phyloP scores from a whole-genome alignment of 352 stramenopile genomes.

The Globisporangium cylindrosporum region DNA sequence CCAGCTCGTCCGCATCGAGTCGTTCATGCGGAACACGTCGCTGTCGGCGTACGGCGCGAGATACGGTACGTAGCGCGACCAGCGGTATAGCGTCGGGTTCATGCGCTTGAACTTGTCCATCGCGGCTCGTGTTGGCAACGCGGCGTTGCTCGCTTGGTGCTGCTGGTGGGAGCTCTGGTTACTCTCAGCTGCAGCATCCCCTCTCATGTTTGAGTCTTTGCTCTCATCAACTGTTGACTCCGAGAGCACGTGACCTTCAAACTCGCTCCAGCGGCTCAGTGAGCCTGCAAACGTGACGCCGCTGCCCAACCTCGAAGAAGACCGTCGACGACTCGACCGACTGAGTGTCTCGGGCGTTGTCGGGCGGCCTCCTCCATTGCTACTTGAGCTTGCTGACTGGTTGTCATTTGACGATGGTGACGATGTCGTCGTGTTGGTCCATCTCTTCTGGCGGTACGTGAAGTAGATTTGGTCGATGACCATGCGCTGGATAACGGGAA shows the following conservation, averaged over 20 bases:
- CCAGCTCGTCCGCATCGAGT: slow-evolving; percentile 38
- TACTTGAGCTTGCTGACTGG: not conserved
- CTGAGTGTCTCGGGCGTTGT: not conserved
- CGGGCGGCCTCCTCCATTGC: not conserved
- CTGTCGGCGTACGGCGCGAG: slow-evolving; percentile 44
- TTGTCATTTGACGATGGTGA: not conserved
- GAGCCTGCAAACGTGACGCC: slow-evolving; percentile 53
- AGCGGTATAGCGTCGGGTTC: slow-evolving; percentile 65
- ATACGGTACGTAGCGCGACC: slow-evolving; percentile 58
- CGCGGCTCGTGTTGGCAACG: slow-evolving; percentile 3
- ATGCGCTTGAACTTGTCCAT: slow-evolving; percentile 45
- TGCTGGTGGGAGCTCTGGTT: slow-evolving; percentile 26
- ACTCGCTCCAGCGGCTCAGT: slow-evolving; percentile 57
- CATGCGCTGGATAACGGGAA: slow-evolving; percentile 46
- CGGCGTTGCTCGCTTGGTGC: slow-evolving; percentile 4
- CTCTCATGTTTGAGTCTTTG: slow-evolving; percentile 8
- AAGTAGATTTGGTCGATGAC: slow-evolving; percentile 55
- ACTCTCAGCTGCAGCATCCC: not conserved
- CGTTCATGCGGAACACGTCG: slow-evolving; percentile 57
- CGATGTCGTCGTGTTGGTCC: slow-evolving; percentile 28
- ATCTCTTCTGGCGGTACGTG: slow-evolving; percentile 50
- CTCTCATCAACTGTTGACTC: slow-evolving; percentile 26
- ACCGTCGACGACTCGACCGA: slow-evolving; percentile 22
- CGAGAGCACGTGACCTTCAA: slow-evolving; percentile 37
- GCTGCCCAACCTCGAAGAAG: slow-evolving; percentile 44